Base-by-base conservation (phyloP, 2,329 filamentous ascomycete genomes). In the Cytospora paraplurivora region DNA sequence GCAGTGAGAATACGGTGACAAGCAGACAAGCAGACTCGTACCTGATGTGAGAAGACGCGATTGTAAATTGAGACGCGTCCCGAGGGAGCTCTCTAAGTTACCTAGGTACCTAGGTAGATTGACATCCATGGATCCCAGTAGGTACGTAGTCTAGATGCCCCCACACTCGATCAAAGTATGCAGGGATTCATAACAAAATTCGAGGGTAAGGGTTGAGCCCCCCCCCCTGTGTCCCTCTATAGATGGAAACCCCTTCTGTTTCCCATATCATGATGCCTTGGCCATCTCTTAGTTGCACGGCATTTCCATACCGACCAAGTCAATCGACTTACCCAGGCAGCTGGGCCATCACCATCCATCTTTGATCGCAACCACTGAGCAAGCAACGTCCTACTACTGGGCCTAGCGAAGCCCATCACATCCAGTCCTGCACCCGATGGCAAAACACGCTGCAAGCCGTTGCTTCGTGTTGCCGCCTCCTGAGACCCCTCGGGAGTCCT, bases 391-490 rank as follows among this genome's bases (percentile, higher is more conserved):
- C 19, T 41, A 34, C 35, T 41, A 27, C 35, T 21, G 8, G 34
- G 49, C 13, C 38, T 27, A 15, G 64, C 61, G n/a, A 63, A 53
- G 37, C 63, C 59, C 15, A 79, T 68, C 38, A 81, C 66, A 51
- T 71, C 76, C 56, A 77, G 79, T 77, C 70, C 76, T 73, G 21
- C 67, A 74, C 6, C 77, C 79, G 35, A 82, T 70, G 53, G 74
- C 76, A 33, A 81, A 55, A 2, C 79, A 77, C 33, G 74, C 69
- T 70, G 77, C 79, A 38, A 80, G 70, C 61, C 72, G 69, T 67
- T 80, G 78, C 1, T 77, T 79, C 65, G 79, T 77, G n/a, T 76
- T 71, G 80, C 71, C 3, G 76, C 78, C 0, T 68, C 72, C n/a
- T 73, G 72, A 34, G 81, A 71, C 38, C 70, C 69, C 10, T 69